Evolutionary conservation across 2,329 filamentous ascomycete genomes (phyloP), one percentile per base, ranked within the genome.

Genomic region (Colletotrichum tanaceti): DNA sequence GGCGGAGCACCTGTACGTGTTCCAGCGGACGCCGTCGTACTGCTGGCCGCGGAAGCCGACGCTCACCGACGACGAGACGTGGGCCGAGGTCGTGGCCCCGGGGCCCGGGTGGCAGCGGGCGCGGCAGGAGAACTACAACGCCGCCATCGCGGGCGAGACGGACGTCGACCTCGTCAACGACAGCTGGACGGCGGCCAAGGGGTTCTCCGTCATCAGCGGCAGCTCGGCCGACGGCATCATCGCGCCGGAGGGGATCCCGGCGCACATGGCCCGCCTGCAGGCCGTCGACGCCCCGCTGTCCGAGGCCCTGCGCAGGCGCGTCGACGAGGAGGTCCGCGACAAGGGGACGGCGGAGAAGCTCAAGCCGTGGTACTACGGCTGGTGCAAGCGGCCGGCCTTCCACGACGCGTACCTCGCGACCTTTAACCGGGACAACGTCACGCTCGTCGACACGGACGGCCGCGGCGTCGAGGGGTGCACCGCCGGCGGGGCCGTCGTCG

Each of bases 301-400:
- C 20, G 67, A 74, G 2, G 28, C 28, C 4, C 74, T 86, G 18
- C 83, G 86, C 1, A 75, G 75, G 3, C 81, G 85, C 11, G 78
- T 84, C 14, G 82, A 84, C 13, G 72, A 78, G 0, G 75, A 85
- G 28, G 87, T 91, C 22, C 75, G 83, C 24, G 82, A 90, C 71
- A 74, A 75, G 6, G 76, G 74, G 1, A 86, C 83, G 0, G 88
- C 88, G 0, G 80, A 81, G 39, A 80, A 77, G 5, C 80, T 90
- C 5, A 86, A 87, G 73, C 79, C 87, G 0, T 89, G 86, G 85
- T 91, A 90, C 73, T 82, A 85, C 0, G 77, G 78, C 0, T 89
- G 85, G 83, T 91, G 89, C 79, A 91, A 91, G 75, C 83, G 89
- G 0, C 88, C 89, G 0, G 84, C 80, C 41, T 90, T 90, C 76